Evolutionary conservation across 129 eudicot genomes (phyloP).

Genomic region (Heracleum sosnowskyi): DNA sequence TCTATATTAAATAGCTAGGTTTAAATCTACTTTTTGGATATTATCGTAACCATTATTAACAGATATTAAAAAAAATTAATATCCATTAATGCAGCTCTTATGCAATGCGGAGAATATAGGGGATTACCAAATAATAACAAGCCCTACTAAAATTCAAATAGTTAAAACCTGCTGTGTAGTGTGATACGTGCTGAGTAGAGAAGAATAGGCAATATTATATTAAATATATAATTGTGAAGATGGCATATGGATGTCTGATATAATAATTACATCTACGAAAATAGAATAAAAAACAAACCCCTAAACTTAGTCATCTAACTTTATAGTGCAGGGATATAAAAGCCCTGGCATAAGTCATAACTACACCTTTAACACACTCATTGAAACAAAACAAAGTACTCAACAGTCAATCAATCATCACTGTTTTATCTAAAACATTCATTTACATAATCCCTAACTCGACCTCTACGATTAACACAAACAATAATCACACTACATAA

Average conservation of each 20-base stretch:
- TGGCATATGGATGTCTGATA: not conserved
- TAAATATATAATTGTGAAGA: not conserved
- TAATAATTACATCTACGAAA: not conserved
- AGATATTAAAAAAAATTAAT: not conserved
- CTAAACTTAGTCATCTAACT: not conserved
- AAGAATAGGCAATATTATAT: not conserved
- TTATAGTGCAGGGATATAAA: not conserved
- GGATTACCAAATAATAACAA: no score
- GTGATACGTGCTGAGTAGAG: not conserved
- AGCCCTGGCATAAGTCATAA: not conserved
- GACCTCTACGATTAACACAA: not conserved
- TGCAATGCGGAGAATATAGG: not conserved
- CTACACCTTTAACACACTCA: not conserved
- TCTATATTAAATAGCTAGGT: not conserved
- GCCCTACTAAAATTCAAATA: not conserved
- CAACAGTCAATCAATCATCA: not conserved
- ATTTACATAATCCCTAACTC: not conserved
- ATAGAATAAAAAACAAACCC: not conserved
- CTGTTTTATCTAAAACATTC: not conserved
- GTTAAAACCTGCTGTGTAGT: not conserved
- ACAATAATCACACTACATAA: no score
- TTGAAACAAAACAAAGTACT: not conserved
- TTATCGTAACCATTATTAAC: not conserved
- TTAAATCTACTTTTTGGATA: not conserved
- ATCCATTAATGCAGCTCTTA: not conserved